Evolutionary conservation across 1,284 basidiomycete genomes (phyloP), one percentile per base, ranked within the genome.

Genomic region (Testicularia cyperi): DNA sequence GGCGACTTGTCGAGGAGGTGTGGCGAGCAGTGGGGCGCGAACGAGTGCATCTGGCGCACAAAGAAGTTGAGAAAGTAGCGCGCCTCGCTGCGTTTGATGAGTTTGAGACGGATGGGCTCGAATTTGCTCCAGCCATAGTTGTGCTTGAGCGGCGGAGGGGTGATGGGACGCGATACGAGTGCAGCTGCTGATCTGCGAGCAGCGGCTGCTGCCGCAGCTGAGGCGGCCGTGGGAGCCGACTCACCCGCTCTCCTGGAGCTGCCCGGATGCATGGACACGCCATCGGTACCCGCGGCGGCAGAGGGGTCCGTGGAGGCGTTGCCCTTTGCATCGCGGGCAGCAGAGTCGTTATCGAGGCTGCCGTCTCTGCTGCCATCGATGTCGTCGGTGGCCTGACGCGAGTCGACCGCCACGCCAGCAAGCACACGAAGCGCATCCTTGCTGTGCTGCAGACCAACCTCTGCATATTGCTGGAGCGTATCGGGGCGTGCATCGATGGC

Each of bases 61-160:
- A 56, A 67, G 48, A 63, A 66, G 42, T 63, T 54, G 39, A 66
- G 51, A 29, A 66, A 62, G 46, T 52, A 53, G 20, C 45, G 46
- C 6, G 58, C 58, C 23, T 66, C 58, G 31, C 49, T 51, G 12
- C 52, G 31, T 38, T 63, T 66, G 41, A 66, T 46, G 5, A 66
- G 54, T 30, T 66, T 66, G 23, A 66, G 44, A 15, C 64, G 54
- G 5, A 66, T 46, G 2, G 64, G 64, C 34, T 66, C 64, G 19
- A 66, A 66, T 28, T 64, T 63, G 42, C 54, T 54, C 60, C 60
- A 63, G 21, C 54, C 54, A 18, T 63, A 63, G 37, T 42, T 53
- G 37, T 58, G 49, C 44, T 58, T 63, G 30, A 63, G 54, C 7
- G 60, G 49, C 3, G 58, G 58, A n/a, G 58, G 58, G 5, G 58